phyloP scores from a whole-genome alignment of 2,329 filamentous ascomycete species.

The Truncatella angustata region DNA sequence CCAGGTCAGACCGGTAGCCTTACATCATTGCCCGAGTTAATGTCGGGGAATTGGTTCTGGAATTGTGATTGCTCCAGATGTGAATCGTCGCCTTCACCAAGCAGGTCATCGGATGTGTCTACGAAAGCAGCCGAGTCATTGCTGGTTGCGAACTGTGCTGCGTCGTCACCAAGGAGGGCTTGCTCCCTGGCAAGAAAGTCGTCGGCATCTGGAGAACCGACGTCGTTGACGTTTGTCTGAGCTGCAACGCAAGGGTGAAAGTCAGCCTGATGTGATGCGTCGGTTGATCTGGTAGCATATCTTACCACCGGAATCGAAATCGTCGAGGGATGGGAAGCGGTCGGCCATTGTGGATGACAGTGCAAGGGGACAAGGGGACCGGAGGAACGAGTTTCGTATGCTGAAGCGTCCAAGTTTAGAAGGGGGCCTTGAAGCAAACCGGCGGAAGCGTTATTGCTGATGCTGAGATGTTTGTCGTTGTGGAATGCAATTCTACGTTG shows the following conservation, averaged over 20 bases:
- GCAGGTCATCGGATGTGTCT: constrained; percentile 67
- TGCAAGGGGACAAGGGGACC: neutral
- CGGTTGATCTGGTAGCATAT: neutral
- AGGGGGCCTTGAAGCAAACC: neutral
- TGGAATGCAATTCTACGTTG: neutral
- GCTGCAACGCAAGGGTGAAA: constrained; percentile 43
- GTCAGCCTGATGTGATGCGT: neutral
- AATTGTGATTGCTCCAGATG: constrained; percentile 53
- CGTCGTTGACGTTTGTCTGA: constrained; percentile 63
- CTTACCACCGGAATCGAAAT: constrained; percentile 68
- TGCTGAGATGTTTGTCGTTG: too few relatives aligned
- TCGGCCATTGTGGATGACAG: constrained; percentile 61
- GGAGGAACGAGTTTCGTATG: neutral
- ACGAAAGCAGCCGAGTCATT: constrained; percentile 67
- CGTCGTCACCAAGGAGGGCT: constrained; percentile 87
- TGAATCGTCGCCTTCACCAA: constrained; percentile 55
- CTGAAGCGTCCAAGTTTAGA: too few relatives aligned
- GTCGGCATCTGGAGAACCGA: constrained; percentile 61
- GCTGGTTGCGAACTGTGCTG: constrained; percentile 79
- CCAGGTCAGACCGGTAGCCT: constrained; percentile 10
- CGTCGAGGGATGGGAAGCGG: constrained; percentile 75
- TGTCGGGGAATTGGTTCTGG: constrained; percentile 86
- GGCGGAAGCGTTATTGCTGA: too few relatives aligned
- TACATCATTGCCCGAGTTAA: constrained; percentile 68
- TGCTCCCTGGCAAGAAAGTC: constrained; percentile 93